Evolutionary conservation across 371 early-diverging fungal species (phyloP), one percentile per base, ranked within the genome.

Genomic region (Haplosporangium sp.): DNA sequence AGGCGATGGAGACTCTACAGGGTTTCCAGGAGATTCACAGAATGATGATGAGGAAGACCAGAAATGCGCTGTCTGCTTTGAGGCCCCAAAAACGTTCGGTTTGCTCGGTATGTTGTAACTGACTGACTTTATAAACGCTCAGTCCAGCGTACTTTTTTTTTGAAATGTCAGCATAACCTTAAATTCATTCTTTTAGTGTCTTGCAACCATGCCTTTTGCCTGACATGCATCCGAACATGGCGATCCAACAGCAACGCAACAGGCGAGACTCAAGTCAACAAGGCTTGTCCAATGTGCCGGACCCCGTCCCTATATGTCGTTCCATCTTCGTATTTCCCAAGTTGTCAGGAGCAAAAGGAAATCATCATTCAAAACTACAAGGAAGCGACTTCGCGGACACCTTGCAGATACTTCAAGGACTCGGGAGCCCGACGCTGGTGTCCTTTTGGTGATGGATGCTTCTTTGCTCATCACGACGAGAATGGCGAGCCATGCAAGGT

Each of bases 181-280:
- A 2, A n/a, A 38, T 13, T 20, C 42, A 13, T 41, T 41, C 29
- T 29, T 29, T 4, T 80, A 83, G 74, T 66, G 12, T 73, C 75
- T 1, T 82, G 81, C 52, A 64, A 64, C 40, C 82, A 80, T 67
- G 52, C 72, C 55, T 81, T 82, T 68, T 83, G 82, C 37, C 10
- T 84, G 62, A 65, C 62, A 8, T 84, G 84, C 50, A 74, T 84
- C 63, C 72, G 83, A 29, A 64, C 70, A 8, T 84, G 85, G 85
- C 59, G 85, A 40, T 51, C 75, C 48, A 83, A 81, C 54, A 59
- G 75, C 9, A 59, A 64, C 12, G 61, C 79, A 5, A 41, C 56
- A 20, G 68, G 69, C 14, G 29, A 73, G 10, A 36, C 62, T 6
- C 59, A 56, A 0, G 81, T 79, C n/a, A 80, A 81, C 13, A 75